These are phyloP conservation scores for Termitomyces sp. DNA, from an alignment of 768 basidiomycete genomes.

Conservation along the genomic window DNA sequence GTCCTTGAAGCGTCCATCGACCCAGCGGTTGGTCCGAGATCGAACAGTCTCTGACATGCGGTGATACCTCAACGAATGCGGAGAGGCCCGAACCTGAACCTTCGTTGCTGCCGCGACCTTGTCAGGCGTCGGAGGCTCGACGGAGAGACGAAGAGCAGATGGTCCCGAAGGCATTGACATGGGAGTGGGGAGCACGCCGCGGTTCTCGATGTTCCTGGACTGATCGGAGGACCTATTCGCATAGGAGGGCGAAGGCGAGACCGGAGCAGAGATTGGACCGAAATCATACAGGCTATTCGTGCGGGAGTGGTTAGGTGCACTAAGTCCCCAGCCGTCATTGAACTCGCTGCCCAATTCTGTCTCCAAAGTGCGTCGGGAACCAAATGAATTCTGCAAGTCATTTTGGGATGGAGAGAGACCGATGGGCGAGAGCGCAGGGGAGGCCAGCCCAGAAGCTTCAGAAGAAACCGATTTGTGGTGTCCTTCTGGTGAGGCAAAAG, in stretches of 20 bases:
- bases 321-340: slow-evolving; percentile 35
- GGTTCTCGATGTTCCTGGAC: slow-evolving; percentile 7
- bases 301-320: slow-evolving; percentile 39
- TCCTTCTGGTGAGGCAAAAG: slow-evolving; percentile 25
- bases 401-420: slow-evolving; percentile 20
- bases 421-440: slow-evolving; percentile 29
- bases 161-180: slow-evolving; percentile 6
- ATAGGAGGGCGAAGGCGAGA: slow-evolving; percentile 22
- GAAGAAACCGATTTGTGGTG: slow-evolving; percentile 25
- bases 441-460: slow-evolving; percentile 22
- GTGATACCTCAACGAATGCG: slow-evolving; percentile 26
- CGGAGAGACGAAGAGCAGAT: slow-evolving; percentile 27
- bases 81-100: slow-evolving; percentile 6
- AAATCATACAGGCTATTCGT: slow-evolving; percentile 53
- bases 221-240: slow-evolving; percentile 7
- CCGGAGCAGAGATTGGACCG: slow-evolving; percentile 35
- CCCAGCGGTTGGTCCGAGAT: slow-evolving; percentile 55
- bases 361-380: slow-evolving; percentile 35
- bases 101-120: slow-evolving; percentile 12
- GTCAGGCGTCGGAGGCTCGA: slow-evolving; percentile 39
- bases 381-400: slow-evolving; percentile 7
- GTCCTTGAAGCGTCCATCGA: slow-evolving; percentile 46
- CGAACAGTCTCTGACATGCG: slow-evolving; percentile 48
- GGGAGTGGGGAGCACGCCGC: slow-evolving; percentile 11
- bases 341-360: slow-evolving; percentile 55